Conservation (phyloP, 2,329 filamentous ascomycete species). For the Pleurostoma richardsiae region DNA sequence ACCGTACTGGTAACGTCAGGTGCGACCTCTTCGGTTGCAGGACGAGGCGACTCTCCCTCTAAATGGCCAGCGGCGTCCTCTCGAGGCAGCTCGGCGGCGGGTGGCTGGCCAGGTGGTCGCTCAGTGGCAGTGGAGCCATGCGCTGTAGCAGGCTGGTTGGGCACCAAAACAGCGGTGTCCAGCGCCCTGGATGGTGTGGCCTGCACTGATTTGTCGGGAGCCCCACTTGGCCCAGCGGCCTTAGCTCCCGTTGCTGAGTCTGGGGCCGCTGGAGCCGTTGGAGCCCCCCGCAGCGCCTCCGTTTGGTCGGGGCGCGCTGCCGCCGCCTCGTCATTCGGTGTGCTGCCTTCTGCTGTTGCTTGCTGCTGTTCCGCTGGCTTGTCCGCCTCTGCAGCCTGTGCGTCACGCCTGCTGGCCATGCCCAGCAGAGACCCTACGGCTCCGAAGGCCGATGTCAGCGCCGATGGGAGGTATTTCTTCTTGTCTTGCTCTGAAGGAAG, state of each 20-base stretch:
- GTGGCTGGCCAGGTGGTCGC: slow-evolving; percentile 1
- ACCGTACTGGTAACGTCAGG: background rate
- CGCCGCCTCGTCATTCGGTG: too few species aligned
- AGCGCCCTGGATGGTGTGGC: slow-evolving; percentile 13
- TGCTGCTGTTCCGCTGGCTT: too few species aligned
- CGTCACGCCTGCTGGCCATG: too few species aligned
- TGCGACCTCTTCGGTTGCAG: slow-evolving; percentile 1
- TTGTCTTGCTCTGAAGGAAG: background rate
- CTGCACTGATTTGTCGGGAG: slow-evolving; percentile 15
- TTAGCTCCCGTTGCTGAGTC: too few species aligned
- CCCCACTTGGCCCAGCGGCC: background rate
- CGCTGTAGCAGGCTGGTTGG: slow-evolving; percentile 12
- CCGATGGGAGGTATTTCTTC: slow-evolving; percentile 11
- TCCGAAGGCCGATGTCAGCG: slow-evolving; percentile 1
- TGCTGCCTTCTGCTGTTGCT: too few species aligned
- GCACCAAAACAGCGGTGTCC: slow-evolving; percentile 18
- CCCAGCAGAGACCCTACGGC: too few species aligned
- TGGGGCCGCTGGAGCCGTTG: too few species aligned
- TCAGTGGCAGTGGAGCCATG: slow-evolving; percentile 9
- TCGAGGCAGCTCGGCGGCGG: background rate
- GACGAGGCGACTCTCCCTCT: too few species aligned
- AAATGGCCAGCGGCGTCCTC: too few species aligned
- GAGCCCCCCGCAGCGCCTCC: too few species aligned
- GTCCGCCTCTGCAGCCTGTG: too few species aligned
- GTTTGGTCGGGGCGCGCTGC: too few species aligned